Conservation (phyloP, 2,329 filamentous ascomycete genomes). For the Aspergillus sp. region DNA sequence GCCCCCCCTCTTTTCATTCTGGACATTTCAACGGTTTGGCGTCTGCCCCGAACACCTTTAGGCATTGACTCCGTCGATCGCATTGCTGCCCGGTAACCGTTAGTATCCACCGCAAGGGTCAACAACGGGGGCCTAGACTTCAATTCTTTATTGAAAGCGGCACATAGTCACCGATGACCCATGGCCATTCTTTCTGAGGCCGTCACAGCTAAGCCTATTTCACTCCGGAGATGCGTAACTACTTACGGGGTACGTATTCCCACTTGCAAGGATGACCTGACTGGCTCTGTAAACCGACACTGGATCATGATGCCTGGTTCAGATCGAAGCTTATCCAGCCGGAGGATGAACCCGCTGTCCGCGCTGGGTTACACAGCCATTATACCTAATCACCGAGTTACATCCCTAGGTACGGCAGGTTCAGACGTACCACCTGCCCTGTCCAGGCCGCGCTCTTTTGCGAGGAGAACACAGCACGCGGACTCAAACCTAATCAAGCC, state of each 20-base stretch:
- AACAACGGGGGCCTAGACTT: neutral
- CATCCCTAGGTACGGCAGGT: too few relatives aligned
- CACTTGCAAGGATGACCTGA: neutral
- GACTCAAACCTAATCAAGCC: too few relatives aligned
- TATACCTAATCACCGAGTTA: too few relatives aligned
- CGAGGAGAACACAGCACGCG: too few relatives aligned
- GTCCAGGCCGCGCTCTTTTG: too few relatives aligned
- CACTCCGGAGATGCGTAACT: neutral
- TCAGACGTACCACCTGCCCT: too few relatives aligned
- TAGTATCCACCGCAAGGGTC: neutral
- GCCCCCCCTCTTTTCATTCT: neutral
- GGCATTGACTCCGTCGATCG: neutral
- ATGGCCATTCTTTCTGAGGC: neutral
- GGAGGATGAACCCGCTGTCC: too few relatives aligned
- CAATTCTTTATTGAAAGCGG: neutral
- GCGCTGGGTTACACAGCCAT: too few relatives aligned
- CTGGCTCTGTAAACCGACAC: neutral
- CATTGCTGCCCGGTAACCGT: neutral
- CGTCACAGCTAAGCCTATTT: neutral
- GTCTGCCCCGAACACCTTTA: neutral
- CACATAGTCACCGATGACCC: neutral
- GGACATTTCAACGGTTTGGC: neutral
- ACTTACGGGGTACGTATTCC: too few relatives aligned
- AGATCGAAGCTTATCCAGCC: too few relatives aligned
- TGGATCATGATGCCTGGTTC: too few relatives aligned